Evolutionary conservation across 352 stramenopile species (phyloP).

Genomic region (Globisporangium cystogenes): DNA sequence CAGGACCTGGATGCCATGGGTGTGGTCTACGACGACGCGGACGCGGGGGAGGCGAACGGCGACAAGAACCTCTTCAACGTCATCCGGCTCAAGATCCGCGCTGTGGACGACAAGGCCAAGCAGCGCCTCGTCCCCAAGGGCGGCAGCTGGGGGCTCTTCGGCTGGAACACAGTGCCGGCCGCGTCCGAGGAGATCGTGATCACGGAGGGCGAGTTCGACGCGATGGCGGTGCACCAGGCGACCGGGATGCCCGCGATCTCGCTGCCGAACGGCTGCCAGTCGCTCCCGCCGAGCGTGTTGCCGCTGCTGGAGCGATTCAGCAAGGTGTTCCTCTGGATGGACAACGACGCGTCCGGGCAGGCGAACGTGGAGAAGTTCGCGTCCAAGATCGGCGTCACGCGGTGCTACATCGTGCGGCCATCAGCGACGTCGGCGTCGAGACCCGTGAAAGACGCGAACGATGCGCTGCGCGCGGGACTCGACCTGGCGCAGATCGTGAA

Average conservation of each 20-base stretch:
- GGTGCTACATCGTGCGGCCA: conserved; percentile 90
- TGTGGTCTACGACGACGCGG: conserved; percentile 40
- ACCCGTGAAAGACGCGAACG: conserved; percentile 92
- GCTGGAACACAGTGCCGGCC: conserved; percentile 95
- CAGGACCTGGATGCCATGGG: conserved; percentile 84
- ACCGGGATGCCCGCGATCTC: conserved; percentile 90
- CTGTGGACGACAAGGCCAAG: conserved; percentile 81
- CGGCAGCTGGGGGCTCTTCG: conserved; percentile 97
- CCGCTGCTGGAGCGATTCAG: conserved; percentile 96
- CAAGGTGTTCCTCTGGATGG: conserved; percentile 99
- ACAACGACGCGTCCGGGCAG: conserved; percentile 94
- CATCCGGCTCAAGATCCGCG: conserved; percentile 81
- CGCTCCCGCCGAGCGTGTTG: conserved; percentile 92
- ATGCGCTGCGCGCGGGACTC: conserved; percentile 90
- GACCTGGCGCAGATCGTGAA: conserved; percentile 87
- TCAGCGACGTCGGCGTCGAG: conserved; percentile 63
- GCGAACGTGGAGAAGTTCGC: conserved; percentile 96
- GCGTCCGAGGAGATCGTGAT: conserved; percentile 91
- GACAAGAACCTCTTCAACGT: conserved; percentile 82
- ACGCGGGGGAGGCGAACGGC: conserved; percentile 7
- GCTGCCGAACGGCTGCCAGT: conserved; percentile 97
- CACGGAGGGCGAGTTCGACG: conserved; percentile 97
- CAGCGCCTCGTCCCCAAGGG: conserved; percentile 87
- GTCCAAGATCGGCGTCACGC: conserved; percentile 91
- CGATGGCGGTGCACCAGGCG: conserved; percentile 97